A percentile compares a stretch with the other conserved stretches of the same genome.
Evolutionary conservation across 345 rosid species (phyloP).

Genomic region (Cardamine occulta): DNA sequence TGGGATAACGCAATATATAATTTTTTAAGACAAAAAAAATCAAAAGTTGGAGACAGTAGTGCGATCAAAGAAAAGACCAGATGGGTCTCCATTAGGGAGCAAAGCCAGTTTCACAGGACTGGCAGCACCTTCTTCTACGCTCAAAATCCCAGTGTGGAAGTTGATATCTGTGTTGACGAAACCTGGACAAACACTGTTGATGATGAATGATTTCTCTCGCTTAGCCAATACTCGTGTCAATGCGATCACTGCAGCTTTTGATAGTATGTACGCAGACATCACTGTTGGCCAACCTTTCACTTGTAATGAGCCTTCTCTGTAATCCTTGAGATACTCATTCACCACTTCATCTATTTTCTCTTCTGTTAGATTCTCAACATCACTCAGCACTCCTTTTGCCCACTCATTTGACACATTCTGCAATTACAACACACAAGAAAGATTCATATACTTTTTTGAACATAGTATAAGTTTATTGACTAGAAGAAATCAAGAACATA

Average conservation of each 20-base stretch:
- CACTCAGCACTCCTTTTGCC: constrained; percentile 47
- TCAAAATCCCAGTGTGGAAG: constrained; percentile 42
- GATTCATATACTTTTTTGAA: no score
- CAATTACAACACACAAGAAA: neutral
- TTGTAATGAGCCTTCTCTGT: constrained; percentile 45
- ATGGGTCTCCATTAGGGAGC: constrained; percentile 49
- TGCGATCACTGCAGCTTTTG: constrained; percentile 55
- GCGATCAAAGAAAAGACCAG: constrained; percentile 50
- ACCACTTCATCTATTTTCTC: constrained; percentile 52
- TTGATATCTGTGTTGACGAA: constrained; percentile 53
- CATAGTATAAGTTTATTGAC: neutral
- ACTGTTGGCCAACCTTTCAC: constrained; percentile 51
- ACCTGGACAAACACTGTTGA: constrained; percentile 63
- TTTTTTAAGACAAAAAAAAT: neutral
- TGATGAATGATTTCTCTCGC: constrained; percentile 39
- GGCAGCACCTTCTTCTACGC: constrained; percentile 55
- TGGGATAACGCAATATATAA: no score
- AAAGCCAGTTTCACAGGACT: constrained; percentile 49
- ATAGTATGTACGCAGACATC: constrained; percentile 46
- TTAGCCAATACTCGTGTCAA: constrained; percentile 56
- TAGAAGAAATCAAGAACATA: neutral
- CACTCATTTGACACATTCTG: constrained; percentile 48
- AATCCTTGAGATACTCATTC: constrained; percentile 48
- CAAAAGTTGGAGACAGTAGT: constrained; percentile 45
- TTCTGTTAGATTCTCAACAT: constrained; percentile 51